Percentiles rank a stretch among this genome's conserved stretches.
Evolutionary conservation across 306 rosid genomes (phyloP).

Genomic region (Cajanus cajan): DNA sequence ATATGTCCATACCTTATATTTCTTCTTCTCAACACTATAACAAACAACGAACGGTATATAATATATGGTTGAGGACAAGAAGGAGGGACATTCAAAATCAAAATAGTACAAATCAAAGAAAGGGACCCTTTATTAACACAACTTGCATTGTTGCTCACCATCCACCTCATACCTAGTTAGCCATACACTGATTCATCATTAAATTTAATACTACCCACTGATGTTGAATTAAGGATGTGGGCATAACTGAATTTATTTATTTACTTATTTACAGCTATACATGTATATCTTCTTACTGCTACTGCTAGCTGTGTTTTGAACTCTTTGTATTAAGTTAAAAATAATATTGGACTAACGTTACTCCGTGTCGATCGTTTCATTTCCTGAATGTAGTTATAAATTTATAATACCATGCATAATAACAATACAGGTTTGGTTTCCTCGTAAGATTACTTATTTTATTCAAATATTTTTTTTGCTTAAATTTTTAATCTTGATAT

Average conservation of each 20-base stretch:
- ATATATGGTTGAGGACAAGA: neutral
- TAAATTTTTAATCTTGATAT: neutral
- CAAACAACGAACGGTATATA: neutral
- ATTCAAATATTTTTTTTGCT: too few relatives aligned
- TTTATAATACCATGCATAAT: neutral
- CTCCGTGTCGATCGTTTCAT: neutral
- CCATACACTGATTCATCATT: neutral
- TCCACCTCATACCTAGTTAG: neutral
- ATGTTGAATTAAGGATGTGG: neutral
- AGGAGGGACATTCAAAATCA: slow-evolving; percentile 23
- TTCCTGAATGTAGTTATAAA: neutral
- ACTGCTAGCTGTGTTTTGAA: neutral
- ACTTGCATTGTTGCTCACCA: neutral
- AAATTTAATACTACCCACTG: neutral
- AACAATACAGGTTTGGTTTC: neutral
- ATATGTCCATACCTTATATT: neutral
- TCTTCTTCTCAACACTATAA: neutral
- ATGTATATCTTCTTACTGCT: neutral
- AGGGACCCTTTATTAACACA: neutral
- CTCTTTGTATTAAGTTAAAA: neutral
- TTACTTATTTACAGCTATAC: neutral
- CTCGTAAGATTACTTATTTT: neutral
- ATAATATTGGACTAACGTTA: too few relatives aligned
- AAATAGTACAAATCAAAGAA: neutral
- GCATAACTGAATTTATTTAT: neutral